Evolutionary conservation across 2,329 filamentous ascomycete genomes (phyloP), one percentile per base, ranked within the genome.

Genomic region (Lachnellula occidentalis): DNA sequence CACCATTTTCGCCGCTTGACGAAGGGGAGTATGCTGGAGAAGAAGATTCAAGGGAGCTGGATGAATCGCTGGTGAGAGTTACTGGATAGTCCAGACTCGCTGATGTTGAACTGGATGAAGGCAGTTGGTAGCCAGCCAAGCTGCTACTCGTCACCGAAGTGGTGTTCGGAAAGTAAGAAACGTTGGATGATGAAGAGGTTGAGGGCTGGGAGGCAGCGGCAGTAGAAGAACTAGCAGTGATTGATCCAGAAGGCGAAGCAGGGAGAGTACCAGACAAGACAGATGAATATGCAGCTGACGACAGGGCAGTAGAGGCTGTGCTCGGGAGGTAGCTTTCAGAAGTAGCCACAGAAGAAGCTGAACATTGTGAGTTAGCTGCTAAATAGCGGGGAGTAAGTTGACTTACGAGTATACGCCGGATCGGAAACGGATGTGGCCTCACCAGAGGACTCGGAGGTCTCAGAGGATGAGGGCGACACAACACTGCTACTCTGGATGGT

Each of bases 401-500:
- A 42, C 37, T 50, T 50, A 57, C 49, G 24, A 34, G 34, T 24
- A 36, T 37, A 42, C 9, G 34, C 45, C n/a, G 47, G 48, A 48
- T 34, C 51, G 5, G 55, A 46, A 37, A n/a, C 31, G 4, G 58
- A 47, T 19, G 52, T 56, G 7, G 34, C 46, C 49, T 58, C 27
- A 11, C 27, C 27, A 2, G 27, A 31, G 8, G 27, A 51, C 36
- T 53, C 55, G 48, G 58, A 50, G 21, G 11, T 11, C 31, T 57
- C 51, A 17, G 57, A 54, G 27, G 24, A 60, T 31, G 54, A 34
- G 37, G 15, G 5, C 11, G 54, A 55, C 3, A 19, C 34, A 17
- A 12, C 45, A 15, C 45, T 42, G 19, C 22, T 39, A 19, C 48
- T 54, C 15, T 53, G 41, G 27, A 61, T 39, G 19, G 64, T 67